These are phyloP conservation scores for Kuraishia ogatae DNA, from an alignment of 805 yeast species.

Conservation along the genomic window DNA sequence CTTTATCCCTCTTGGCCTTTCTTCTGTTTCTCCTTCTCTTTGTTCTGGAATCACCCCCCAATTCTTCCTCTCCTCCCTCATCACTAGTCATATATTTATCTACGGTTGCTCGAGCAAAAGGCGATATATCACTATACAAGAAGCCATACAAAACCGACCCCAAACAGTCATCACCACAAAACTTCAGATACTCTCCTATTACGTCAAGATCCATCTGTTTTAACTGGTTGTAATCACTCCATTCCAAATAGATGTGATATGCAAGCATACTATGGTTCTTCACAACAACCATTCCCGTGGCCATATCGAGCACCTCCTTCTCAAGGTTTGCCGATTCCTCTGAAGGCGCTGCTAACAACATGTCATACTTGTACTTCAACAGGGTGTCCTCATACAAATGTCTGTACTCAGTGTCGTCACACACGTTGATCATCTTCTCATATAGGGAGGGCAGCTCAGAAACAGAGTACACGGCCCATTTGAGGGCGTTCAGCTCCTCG, in stretches of 20 bases:
- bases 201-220: constrained; percentile 36
- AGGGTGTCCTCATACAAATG: constrained; percentile 48
- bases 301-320: constrained; percentile 41
- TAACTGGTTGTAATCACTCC: constrained; percentile 49
- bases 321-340: constrained; percentile 28
- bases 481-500: constrained; percentile 26
- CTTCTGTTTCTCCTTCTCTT: constrained; percentile 11
- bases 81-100: constrained; percentile 7
- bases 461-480: constrained; percentile 38
- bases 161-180: constrained; percentile 54
- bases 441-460: constrained; percentile 49
- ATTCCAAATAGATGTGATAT: constrained; percentile 70
- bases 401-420: constrained; percentile 59
- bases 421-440: constrained; percentile 43
- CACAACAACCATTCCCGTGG: constrained; percentile 66
- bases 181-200: constrained; percentile 41
- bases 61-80: background rate
- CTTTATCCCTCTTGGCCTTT: constrained; percentile 8
- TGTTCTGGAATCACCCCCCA: constrained; percentile 11
- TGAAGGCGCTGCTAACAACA: constrained; percentile 44
- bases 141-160: constrained; percentile 52
- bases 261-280: constrained; percentile 52
- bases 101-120: constrained; percentile 33
- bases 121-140: constrained; percentile 59
- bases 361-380: constrained; percentile 46